Evolutionary conservation across 228 moss, liverwort and hornwort genomes (phyloP).

Genomic region (Sphagnum magellanicum): DNA sequence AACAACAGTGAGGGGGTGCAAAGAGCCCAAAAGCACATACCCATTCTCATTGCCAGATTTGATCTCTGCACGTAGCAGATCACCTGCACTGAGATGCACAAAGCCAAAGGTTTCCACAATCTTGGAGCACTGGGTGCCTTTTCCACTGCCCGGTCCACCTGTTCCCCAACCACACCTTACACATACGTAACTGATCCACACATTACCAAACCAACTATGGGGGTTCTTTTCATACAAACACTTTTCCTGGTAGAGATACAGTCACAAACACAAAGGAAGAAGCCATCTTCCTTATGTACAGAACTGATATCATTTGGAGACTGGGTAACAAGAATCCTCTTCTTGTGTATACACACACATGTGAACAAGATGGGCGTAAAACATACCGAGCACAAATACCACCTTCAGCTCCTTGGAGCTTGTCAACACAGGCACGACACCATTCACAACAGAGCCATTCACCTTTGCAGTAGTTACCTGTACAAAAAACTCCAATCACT

Average conservation of each 20-base stretch:
- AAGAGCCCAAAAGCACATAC: constrained; percentile 23
- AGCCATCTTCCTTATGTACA: neutral
- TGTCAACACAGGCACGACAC: constrained; percentile 1
- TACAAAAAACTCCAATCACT: no score
- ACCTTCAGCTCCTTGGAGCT: constrained; percentile 45
- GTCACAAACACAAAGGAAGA: constrained; percentile 8
- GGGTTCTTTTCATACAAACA: constrained; percentile 2
- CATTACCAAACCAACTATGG: neutral
- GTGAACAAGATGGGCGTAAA: neutral
- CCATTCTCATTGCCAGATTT: constrained; percentile 81
- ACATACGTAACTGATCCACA: neutral
- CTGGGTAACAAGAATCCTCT: neutral
- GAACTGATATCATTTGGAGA: neutral
- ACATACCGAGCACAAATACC: constrained; percentile 86
- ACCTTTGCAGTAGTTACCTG: no score
- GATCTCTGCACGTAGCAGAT: constrained; percentile 92
- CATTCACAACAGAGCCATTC: neutral
- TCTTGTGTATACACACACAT: neutral
- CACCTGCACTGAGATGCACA: constrained; percentile 96
- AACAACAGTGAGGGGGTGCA: neutral
- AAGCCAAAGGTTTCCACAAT: constrained; percentile 96
- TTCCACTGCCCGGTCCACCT: constrained; percentile 99
- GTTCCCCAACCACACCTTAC: constrained; percentile 9
- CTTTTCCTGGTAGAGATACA: neutral
- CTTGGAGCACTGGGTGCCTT: constrained; percentile 94